Evolutionary conservation across 1,284 basidiomycete genomes (phyloP).

Genomic region (Pascua guehoae): DNA sequence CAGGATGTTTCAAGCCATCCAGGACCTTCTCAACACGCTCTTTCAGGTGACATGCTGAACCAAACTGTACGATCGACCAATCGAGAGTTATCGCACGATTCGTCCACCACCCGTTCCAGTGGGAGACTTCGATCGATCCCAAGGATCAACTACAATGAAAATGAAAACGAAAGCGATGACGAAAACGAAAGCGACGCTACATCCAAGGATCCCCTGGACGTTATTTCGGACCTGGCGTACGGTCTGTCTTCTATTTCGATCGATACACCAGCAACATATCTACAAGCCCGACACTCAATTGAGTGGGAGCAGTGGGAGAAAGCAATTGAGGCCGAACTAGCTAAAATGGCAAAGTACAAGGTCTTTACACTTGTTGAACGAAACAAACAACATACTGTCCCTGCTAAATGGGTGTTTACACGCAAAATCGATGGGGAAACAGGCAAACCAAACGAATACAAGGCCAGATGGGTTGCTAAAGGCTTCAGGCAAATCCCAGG

Average conservation of each 20-base stretch:
- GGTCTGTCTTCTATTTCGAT: conserved; percentile 4
- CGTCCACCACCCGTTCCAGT: too few relatives aligned
- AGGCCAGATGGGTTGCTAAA: conserved; percentile 18
- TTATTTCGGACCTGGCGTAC: too few relatives aligned
- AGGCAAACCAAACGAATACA: conserved; percentile 11
- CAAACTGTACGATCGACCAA: too few relatives aligned
- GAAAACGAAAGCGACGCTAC: too few relatives aligned
- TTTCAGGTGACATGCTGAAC: too few relatives aligned
- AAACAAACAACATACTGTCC: not conserved
- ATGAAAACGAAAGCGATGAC: too few relatives aligned
- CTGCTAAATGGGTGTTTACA: conserved; percentile 13
- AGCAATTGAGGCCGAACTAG: conserved; percentile 18
- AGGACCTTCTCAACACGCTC: too few relatives aligned
- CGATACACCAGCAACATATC: not conserved
- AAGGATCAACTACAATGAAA: too few relatives aligned
- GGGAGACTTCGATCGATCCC: too few relatives aligned
- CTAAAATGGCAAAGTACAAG: conserved; percentile 21
- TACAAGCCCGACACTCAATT: not conserved
- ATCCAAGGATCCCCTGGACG: too few relatives aligned
- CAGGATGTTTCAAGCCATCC: too few relatives aligned
- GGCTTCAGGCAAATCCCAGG: conserved; percentile 16
- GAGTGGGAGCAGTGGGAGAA: conserved; percentile 14
- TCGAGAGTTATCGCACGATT: too few relatives aligned
- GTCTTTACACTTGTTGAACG: conserved; percentile 13
- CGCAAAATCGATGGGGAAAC: conserved; percentile 18